Evolutionary conservation across 2,329 filamentous ascomycete genomes (phyloP), one percentile per base, ranked within the genome.

Genomic region (Colletotrichum costaricense): DNA sequence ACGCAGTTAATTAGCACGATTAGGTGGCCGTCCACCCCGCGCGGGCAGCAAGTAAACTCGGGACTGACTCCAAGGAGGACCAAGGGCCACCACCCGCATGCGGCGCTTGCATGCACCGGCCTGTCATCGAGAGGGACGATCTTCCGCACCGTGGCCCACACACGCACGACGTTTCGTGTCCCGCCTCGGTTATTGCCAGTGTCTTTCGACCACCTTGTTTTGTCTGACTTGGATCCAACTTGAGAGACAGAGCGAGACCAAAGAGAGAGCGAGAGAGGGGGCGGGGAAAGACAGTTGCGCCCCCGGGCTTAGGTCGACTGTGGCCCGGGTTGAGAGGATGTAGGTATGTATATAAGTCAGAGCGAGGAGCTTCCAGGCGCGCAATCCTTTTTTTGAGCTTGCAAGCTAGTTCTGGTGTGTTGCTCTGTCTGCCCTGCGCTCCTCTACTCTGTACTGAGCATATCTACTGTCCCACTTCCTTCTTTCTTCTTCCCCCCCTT

Each of bases 101-200:
- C 70, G 60, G 58, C 58, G 70, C 55, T 63, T 70, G 67, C 69
- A 73, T 73, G 70, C 67, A 65, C 67, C 67, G 62, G 67, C 70
- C 55, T 70, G 67, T 60, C 57, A 65, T 73, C 55, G 60, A 73
- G n/a, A 65, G 67, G 70, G 70, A 62, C 55, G 70, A 70, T 73
- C 67, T 70, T 73, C 67, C 67, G 67, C 67, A 49, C 67, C 71
- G 67, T 60, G 56, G 49, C 62, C 62, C 62, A 64, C 62, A 60
- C 69, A 71, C 67, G 38, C 62, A 70, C 67, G 71, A 70, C 67
- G 71, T 73, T 73, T 73, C 60, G 71, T 66, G 62, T 73, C 62
- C 67, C 71, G 73, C 69, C 33, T 62, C 63, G 65, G 54, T 56
- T 68, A 46, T 63, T 57, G 22, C 55, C 46, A n/a, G 9, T 58